Conservation (phyloP, 306 rosid genomes). For the Fragaria nilgerrensis region DNA sequence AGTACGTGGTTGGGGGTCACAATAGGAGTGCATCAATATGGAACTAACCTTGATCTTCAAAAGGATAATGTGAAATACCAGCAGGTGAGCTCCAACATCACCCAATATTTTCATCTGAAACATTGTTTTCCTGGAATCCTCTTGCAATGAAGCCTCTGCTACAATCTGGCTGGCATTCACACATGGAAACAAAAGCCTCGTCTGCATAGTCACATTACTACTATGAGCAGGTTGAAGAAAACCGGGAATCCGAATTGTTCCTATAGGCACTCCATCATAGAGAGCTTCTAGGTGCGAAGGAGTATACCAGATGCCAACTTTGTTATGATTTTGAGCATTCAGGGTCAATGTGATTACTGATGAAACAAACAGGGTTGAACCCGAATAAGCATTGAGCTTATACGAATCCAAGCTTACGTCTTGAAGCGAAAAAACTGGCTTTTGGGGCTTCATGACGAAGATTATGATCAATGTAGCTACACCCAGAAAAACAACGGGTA, state of each 20-base stretch:
- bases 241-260: slow-evolving; percentile 41
- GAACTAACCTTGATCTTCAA: slow-evolving; percentile 42
- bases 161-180: slow-evolving; percentile 33
- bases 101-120: slow-evolving; percentile 36
- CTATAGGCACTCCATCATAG: slow-evolving; percentile 32
- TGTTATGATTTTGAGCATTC: slow-evolving; percentile 42
- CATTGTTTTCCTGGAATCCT: slow-evolving; percentile 16
- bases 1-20: neutral
- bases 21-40: neutral
- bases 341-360: slow-evolving; percentile 40
- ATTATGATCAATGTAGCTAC: slow-evolving; percentile 26
- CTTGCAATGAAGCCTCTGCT: slow-evolving; percentile 25
- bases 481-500: slow-evolving; percentile 27
- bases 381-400: slow-evolving; percentile 24
- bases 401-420: slow-evolving; percentile 25
- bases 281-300: slow-evolving; percentile 34
- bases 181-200: slow-evolving; percentile 32
- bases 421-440: slow-evolving; percentile 33
- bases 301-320: slow-evolving; percentile 42
- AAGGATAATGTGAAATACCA: slow-evolving; percentile 28
- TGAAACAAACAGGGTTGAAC: slow-evolving; percentile 32
- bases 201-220: slow-evolving; percentile 30
- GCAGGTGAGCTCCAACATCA: slow-evolving; percentile 42
- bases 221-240: slow-evolving; percentile 54
- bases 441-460: slow-evolving; percentile 36